Evolutionary conservation across 768 basidiomycete genomes (phyloP), one percentile per base, ranked within the genome.

Genomic region (Phylloporus arenicola): DNA sequence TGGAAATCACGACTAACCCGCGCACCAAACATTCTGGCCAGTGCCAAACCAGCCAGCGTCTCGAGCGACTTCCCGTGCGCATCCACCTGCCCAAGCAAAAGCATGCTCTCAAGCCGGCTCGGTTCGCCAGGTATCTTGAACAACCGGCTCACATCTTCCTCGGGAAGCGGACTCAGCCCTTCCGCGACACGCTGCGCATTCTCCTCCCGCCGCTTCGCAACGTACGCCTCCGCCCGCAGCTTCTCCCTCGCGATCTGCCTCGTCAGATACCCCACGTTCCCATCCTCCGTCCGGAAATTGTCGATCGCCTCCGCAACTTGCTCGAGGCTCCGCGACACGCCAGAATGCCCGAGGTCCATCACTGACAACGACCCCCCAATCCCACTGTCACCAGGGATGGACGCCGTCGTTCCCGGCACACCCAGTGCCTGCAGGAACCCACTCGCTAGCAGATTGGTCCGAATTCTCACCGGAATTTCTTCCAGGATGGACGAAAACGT

Each of bases 121-220:
- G 93, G 93, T 63, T 95, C 93, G 19, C 82, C 72, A 7, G 92
- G 88, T 33, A 92, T 88, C 72, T 87, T 92, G 76, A 92, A 92
- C 64, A 92, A 63, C 54, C 92, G 77, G 61, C 80, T 76, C 30
- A 91, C 80, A 60, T 92, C 87, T 64, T 95, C 88, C 67, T 92
- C 87, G 2, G 93, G 92, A 25, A 94, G 74, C 55, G 93, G 90
- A 22, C 81, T 80, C 45, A 94, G 72, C 12, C 93, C 93, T 61
- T 92, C 89, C 34, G 82, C 84, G 54, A 86, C 76, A 39, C 93
- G 80, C 45, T 72, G 72, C 33, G 77, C 78, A 61, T 90, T 95
- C 70, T 96, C 93, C 65, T 95, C 93, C 64, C 86, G 89, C 49
- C 92, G 82, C 69, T 92, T 93, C 60, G 80, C 77, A 47, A 93